Evolutionary conservation across 371 early-diverging fungal species (phyloP), one percentile per base, ranked within the genome.

Genomic region (Gilbertella persicaria): DNA sequence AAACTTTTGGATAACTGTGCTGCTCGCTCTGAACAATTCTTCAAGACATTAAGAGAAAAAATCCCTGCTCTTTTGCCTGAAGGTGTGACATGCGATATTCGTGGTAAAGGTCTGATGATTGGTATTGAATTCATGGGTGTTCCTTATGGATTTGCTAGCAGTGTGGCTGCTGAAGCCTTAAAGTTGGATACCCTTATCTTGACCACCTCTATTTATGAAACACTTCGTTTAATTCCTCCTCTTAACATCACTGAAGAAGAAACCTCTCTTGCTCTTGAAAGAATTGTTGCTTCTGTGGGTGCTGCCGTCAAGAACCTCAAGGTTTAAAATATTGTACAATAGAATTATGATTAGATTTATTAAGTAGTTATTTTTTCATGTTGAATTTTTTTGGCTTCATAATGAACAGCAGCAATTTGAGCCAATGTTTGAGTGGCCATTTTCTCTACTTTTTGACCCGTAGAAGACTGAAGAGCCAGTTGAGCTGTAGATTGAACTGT

Each of bases 101-200:
- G 84, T 52, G 84, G 84, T 46, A 57, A 73, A 17, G 84, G 84
- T 45, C 52, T 83, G n/a, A 80, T 83, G 80, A 74, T 82, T 61
- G 84, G 84, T 50, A 60, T 83, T 36, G 82, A 81, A 46, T 83
- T 81, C 50, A 49, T 70, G 60, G 65, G 68, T 26, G 75, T 61
- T 13, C 75, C 75, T 14, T 38, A 53, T 43, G 78, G 75, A 25
- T 73, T 75, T 51, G 77, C 73, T 14, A 49, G 28, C 42, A 47
- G 57, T 33, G 56, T 81, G 30, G 65, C 72, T 9, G 17, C 50
- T 29, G 75, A 78, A 30, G 71, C 71, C n/a, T 52, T 70, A 10
- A 73, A 78, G 24, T 55, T 57, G 29, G 76, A 83, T 57, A 73
- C 77, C 26, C 47, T 83, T 13, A 8, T 83, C 20, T 67, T 83